Percentiles rank a stretch among this genome's conserved stretches.
Evolutionary conservation across 192 early-diverging fungal genomes (phyloP).

Genomic region (Rhizophagus prolifer): DNA sequence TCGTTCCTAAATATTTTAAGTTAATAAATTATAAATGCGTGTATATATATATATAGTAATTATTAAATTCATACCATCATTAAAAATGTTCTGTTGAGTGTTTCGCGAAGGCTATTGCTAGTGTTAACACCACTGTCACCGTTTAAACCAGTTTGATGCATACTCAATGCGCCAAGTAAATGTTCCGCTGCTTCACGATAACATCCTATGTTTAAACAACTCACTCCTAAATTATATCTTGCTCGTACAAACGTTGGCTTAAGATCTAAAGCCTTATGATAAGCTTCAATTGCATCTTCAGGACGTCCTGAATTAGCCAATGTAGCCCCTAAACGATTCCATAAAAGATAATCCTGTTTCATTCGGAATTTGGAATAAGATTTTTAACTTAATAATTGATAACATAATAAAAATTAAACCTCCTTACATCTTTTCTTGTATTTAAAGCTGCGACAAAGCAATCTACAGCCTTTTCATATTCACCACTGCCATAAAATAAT

Average conservation of each 20-base stretch:
- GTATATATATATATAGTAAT: too few relatives aligned
- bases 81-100: conserved; percentile 55
- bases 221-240: conserved; percentile 95
- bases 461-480: conserved; percentile 95
- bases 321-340: conserved; percentile 97
- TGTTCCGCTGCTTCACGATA: conserved; percentile 93
- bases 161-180: conserved; percentile 79
- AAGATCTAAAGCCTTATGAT: conserved; percentile 89
- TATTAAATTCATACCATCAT: conserved; percentile 49
- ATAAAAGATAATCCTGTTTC: conserved; percentile 82
- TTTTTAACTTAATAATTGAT: too few relatives aligned
- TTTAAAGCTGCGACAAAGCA: conserved; percentile 92
- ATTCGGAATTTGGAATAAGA: too few relatives aligned
- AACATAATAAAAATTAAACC: background rate
- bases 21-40: background rate
- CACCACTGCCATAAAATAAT: conserved; percentile 86
- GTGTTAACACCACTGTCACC: conserved; percentile 53
- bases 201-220: conserved; percentile 90
- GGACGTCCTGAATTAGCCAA: conserved; percentile 82
- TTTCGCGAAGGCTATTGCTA: conserved; percentile 65
- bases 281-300: conserved; percentile 86
- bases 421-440: conserved; percentile 47
- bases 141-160: conserved; percentile 61
- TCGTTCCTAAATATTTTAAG: conserved; percentile 47
- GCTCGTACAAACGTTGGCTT: conserved; percentile 95